Percentiles rank a stretch among this genome's conserved stretches.
These are phyloP conservation scores for Fusarium metavorans DNA, from an alignment of 2,329 filamentous ascomycete species.

Conservation along the genomic window DNA sequence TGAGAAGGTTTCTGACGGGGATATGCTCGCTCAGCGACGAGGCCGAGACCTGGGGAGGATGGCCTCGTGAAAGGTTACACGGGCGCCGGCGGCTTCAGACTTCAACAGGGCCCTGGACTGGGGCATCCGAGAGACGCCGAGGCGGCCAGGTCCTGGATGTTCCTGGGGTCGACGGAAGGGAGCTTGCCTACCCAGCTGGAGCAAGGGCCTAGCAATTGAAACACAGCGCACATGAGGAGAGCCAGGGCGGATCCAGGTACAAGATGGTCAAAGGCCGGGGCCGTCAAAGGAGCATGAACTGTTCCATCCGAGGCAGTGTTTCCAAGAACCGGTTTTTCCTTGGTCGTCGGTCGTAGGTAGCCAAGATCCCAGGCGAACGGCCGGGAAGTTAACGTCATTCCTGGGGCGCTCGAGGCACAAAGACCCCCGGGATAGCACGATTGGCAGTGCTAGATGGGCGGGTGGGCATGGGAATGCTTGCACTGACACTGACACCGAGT, in stretches of 20 bases:
- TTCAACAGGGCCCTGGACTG: slow-evolving; percentile 16
- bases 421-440: slow-evolving; percentile 32
- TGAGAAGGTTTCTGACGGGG: slow-evolving; percentile 16
- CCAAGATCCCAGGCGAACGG: slow-evolving; percentile 16
- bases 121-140: slow-evolving; percentile 36
- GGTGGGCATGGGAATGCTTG: slow-evolving; percentile 40
- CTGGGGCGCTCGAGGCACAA: slow-evolving; percentile 24
- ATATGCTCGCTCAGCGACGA: slow-evolving; percentile 26
- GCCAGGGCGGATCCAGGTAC: slow-evolving; percentile 21
- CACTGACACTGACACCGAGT: slow-evolving; percentile 1
- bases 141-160: slow-evolving; percentile 23
- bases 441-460: slow-evolving; percentile 15
- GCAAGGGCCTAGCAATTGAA: slow-evolving; percentile 36
- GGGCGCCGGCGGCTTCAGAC: slow-evolving; percentile 35
- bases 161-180: slow-evolving; percentile 31
- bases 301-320: slow-evolving; percentile 36
- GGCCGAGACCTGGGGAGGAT: slow-evolving; percentile 24
- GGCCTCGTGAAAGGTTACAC: slow-evolving; percentile 18
- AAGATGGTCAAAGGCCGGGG: slow-evolving; percentile 11
- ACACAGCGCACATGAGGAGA: slow-evolving; percentile 25
- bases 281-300: slow-evolving; percentile 33
- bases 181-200: slow-evolving; percentile 24
- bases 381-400: slow-evolving; percentile 38
- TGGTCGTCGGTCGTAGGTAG: slow-evolving; percentile 9
- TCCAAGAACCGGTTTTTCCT: slow-evolving; percentile 35